Evolutionary conservation across 371 early-diverging fungal species (phyloP), one percentile per base, ranked within the genome.

Genomic region (Mortierella sp.): DNA sequence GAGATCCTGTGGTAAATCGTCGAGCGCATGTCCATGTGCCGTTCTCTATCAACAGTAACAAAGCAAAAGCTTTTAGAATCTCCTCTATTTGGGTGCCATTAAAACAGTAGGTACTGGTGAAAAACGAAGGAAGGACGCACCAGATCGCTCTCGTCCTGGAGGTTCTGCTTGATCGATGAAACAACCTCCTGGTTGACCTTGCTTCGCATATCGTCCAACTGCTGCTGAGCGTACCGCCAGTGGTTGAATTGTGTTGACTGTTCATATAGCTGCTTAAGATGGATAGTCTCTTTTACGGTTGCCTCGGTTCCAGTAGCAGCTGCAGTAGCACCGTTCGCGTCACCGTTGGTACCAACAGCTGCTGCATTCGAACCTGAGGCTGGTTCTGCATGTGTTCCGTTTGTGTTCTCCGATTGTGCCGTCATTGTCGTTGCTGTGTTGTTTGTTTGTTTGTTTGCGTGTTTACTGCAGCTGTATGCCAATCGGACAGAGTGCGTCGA

Each of bases 201-300:
- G 55, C 88, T 88, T 43, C 96, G 91, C 70, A 94, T 91, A n/a
- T 91, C 89, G 76, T 90, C 89, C 29, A 96, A 79, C 10, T 92
- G 88, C 38, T 76, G 76, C 44, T 91, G 89, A 35, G 93, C 92
- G 70, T 93, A 96, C 32, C 94, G 87, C 96, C 96, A 96, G 82
- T 96, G 92, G 46, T 91, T 91, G 77, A 91, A 96, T 75, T 96
- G 96, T 5, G 95, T 83, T 12, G 84, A 84, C 74, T 89, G 87
- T 35, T 88, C 88, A 54, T 79, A 88, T 1, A 89, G 73, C 55
- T 87, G 87, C 56, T 84, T 84, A 71, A 84, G 12, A 5, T 51
- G 43, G 1, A 71, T 65, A 48, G 56, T 71, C 32, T 84, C 78
- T 68, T 70, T 75, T 41, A 44, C 6, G 2, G 78, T 71, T 14